Percentiles rank a stretch among this genome's conserved stretches.
These are phyloP conservation scores for Yamadazyma insecticola DNA, from an alignment of 805 yeast species.

Conservation along the genomic window DNA sequence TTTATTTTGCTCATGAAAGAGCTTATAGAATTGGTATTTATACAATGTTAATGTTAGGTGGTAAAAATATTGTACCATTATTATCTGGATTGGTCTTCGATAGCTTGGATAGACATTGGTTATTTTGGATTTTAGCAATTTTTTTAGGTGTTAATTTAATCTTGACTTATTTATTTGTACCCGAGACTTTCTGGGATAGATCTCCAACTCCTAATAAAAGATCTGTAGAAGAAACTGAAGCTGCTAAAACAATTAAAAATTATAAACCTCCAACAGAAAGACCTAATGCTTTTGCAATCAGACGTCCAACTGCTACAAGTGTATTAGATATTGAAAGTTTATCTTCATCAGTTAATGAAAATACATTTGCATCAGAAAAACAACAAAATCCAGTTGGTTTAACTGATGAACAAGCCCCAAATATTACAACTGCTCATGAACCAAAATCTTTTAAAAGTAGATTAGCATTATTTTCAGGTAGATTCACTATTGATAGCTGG, in stretches of 20 bases:
- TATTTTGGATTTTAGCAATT: slow-evolving; percentile 55
- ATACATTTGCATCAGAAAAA: no score
- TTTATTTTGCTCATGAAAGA: slow-evolving; percentile 56
- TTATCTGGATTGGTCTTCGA: slow-evolving; percentile 51
- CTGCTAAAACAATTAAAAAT: slow-evolving; percentile 34
- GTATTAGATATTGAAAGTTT: slow-evolving; percentile 12
- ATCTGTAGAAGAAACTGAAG: slow-evolving; percentile 41
- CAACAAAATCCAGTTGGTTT: slow-evolving; percentile 11
- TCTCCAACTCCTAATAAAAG: slow-evolving; percentile 46
- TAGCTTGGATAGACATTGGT: slow-evolving; percentile 51
- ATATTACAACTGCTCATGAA: neutral
- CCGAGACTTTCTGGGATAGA: slow-evolving; percentile 63
- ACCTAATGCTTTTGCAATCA: slow-evolving; percentile 27
- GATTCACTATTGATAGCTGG: slow-evolving; percentile 47
- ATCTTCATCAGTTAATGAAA: slow-evolving; percentile 11
- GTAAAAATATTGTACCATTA: slow-evolving; percentile 56
- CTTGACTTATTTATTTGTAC: slow-evolving; percentile 50
- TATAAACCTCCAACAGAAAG: slow-evolving; percentile 21
- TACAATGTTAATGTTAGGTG: slow-evolving; percentile 55
- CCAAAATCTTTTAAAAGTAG: slow-evolving; percentile 22
- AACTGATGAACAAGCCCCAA: slow-evolving; percentile 2
- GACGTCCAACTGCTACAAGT: slow-evolving; percentile 11
- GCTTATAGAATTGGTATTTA: slow-evolving; percentile 57
- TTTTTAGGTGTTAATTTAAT: slow-evolving; percentile 44
- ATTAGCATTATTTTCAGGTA: slow-evolving; percentile 44